Evolutionary conservation across 257 asterid genomes (phyloP), one percentile per base, ranked within the genome.

Genomic region (Avicennia marina): DNA sequence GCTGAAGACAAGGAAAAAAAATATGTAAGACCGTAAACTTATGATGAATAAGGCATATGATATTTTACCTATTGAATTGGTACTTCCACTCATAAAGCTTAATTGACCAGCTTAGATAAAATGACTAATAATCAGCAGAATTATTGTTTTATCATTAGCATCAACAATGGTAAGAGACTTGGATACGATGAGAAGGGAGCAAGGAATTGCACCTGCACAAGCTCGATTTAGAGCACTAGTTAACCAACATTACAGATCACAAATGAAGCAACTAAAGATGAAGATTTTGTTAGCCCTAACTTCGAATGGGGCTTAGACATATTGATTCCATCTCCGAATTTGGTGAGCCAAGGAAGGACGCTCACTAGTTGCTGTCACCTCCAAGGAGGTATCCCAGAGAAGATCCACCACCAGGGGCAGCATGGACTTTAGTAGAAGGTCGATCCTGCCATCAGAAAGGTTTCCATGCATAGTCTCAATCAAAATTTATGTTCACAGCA

Each of bases 381-480:
- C 86, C 86, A 15, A 76, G 70, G 19, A 79, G n/a, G n/a, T n/a
- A n/a, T n/a, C 73, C 78, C 24, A 79, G 66, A 36, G 86, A 79
- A 11, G 86, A 79, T 66, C 82, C n/a, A n/a, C n/a, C 86, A n/a
- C 86, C 86, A 33, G 83, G 86, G 46, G 86, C 86, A 67, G 83
- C 80, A 49, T 79, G 83, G 63, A 79, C 83, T 62, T 79, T 79
- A 15, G 86, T 79, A 4, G 83, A 76, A 1, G 86, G 86, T 18
- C 83, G 80, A 58, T 79, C 86, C 86, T 79, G 76, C 59, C 26
- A 53, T 33, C n/a, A 19, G 21, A 59, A 62, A 54, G 15, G 32
- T 43, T n/a, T n/a, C n/a, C n/a, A n/a, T n/a, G n/a, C 3, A 1
- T 7, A 6, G 4, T 13, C 4, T n/a, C 21, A 20, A n/a, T n/a